Evolutionary conservation across 2,329 filamentous ascomycete species (phyloP), one percentile per base, ranked within the genome.

Genomic region (Waltergamsia citrina): DNA sequence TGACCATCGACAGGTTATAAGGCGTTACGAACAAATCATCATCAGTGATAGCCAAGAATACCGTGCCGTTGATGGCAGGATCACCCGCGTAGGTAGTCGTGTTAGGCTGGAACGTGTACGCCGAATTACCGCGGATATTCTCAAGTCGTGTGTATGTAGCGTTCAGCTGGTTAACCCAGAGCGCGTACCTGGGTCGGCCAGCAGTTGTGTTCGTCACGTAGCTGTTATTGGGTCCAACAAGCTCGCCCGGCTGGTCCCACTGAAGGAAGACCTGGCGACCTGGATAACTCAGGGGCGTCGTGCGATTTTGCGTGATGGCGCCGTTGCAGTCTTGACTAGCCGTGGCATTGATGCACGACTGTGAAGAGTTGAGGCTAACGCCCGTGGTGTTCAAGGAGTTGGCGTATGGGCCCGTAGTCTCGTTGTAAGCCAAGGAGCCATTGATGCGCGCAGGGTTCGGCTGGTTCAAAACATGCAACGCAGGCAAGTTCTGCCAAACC

Each of bases 401-500:
- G 35, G 67, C 64, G 36, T 67, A 74, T 36, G 70, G 68, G 12
- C 76, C 75, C 1, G 68, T 63, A 0, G 78, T 81, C 56, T 85
- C 81, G 44, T 78, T 78, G 43, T 62, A 65, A 2, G 65, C 70
- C 6, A 74, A 57, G 4, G 78, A 74, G 11, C 74, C 74, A 36
- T 82, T 74, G 51, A 77, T 63, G 18, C 80, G 74, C 38, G 75
- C 76, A 16, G 79, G 70, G 56, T 88, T 90, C 3, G 85, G 78
- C 51, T 90, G 79, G 59, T 90, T 88, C 20, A 81, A 62, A 32
- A 92, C 66, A 44, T 70, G 65, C 12, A 92, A 60, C 0, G 72
- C 68, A 0, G 85, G 85, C 61, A 85, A 88, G 62, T 93, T 93
- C 53, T 90, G 81, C 85, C 85, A 93, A 17, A 77, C 70, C 20